These are phyloP conservation scores for Xylaria scruposa DNA, from an alignment of 495 filamentous ascomycete genomes.

Conservation along the genomic window DNA sequence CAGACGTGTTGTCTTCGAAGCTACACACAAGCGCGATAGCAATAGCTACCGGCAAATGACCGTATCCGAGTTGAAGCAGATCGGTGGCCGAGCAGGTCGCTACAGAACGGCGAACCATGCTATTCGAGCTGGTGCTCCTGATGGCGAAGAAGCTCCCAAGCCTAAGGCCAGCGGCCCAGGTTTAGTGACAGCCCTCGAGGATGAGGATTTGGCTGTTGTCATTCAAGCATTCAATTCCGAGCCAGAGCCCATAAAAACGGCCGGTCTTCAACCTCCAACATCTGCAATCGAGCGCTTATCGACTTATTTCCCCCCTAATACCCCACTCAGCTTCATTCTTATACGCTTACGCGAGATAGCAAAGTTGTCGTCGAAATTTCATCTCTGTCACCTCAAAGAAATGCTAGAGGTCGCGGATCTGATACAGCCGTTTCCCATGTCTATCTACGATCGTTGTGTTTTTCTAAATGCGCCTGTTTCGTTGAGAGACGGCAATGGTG, in stretches of 20 bases:
- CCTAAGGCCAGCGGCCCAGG: constrained; percentile 55
- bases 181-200: constrained; percentile 80
- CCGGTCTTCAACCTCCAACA: constrained; percentile 75
- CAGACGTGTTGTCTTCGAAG: constrained; percentile 88
- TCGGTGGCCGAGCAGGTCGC: constrained; percentile 90
- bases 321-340: constrained; percentile 79
- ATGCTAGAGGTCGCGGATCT: constrained; percentile 69
- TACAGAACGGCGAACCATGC: constrained; percentile 73
- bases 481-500: constrained; percentile 45
- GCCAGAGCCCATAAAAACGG: constrained; percentile 70
- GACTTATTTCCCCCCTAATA: constrained; percentile 75
- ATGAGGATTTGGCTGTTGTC: constrained; percentile 70
- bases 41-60: constrained; percentile 56
- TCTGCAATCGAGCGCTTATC: constrained; percentile 72
- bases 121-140: constrained; percentile 39
- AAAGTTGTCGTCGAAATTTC: constrained; percentile 67
- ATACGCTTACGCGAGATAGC: constrained; percentile 71
- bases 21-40: constrained; percentile 71
- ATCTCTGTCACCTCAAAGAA: constrained; percentile 68
- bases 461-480: constrained; percentile 73
- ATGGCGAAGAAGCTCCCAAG: constrained; percentile 53
- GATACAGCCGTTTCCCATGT: constrained; percentile 70
- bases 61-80: constrained; percentile 89
- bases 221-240: constrained; percentile 65
- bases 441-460: constrained; percentile 71